These are phyloP conservation scores for Pichia eremophila DNA, from an alignment of 805 yeast genomes.

Conservation along the genomic window DNA sequence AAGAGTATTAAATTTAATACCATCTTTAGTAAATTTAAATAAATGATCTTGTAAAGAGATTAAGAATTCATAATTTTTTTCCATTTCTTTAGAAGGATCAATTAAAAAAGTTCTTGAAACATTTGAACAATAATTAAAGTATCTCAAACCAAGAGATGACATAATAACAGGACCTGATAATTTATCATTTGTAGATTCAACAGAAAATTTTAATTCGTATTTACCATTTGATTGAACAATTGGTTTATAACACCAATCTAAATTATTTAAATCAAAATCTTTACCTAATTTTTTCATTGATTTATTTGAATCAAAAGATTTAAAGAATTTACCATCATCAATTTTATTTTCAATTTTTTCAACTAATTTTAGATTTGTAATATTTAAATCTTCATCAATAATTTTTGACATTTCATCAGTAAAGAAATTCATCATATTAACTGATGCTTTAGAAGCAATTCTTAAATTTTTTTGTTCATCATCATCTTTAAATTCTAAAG, in stretches of 20 bases:
- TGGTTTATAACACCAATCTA: slow-evolving; percentile 94
- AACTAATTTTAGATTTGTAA: slow-evolving; percentile 62
- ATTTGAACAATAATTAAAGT: slow-evolving; percentile 82
- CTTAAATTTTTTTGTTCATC: slow-evolving; percentile 59
- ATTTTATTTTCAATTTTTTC: slow-evolving; percentile 74
- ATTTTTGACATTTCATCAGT: slow-evolving; percentile 80
- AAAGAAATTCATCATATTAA: slow-evolving; percentile 70
- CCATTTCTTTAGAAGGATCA: slow-evolving; percentile 77
- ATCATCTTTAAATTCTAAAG: slow-evolving; percentile 69
- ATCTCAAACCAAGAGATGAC: slow-evolving; percentile 77
- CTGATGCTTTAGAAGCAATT: slow-evolving; percentile 68
- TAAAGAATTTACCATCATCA: slow-evolving; percentile 66
- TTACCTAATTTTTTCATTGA: slow-evolving; percentile 45
- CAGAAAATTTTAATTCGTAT: slow-evolving; percentile 77
- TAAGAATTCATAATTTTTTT: slow-evolving; percentile 68
- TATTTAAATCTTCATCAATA: slow-evolving; percentile 77
- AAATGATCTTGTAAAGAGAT: slow-evolving; percentile 60
- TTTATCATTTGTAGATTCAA: slow-evolving; percentile 58
- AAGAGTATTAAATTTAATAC: slow-evolving; percentile 55
- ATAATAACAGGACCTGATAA: slow-evolving; percentile 72
- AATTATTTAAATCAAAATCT: slow-evolving; percentile 63
- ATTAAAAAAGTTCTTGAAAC: slow-evolving; percentile 81
- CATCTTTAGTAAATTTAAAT: slow-evolving; percentile 53
- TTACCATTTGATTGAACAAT: slow-evolving; percentile 82
- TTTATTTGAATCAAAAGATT: slow-evolving; percentile 36